Percentiles rank a stretch among this genome's conserved stretches.
Evolutionary conservation across 306 rosid species (phyloP).

Genomic region (Dicorynia guianensis): DNA sequence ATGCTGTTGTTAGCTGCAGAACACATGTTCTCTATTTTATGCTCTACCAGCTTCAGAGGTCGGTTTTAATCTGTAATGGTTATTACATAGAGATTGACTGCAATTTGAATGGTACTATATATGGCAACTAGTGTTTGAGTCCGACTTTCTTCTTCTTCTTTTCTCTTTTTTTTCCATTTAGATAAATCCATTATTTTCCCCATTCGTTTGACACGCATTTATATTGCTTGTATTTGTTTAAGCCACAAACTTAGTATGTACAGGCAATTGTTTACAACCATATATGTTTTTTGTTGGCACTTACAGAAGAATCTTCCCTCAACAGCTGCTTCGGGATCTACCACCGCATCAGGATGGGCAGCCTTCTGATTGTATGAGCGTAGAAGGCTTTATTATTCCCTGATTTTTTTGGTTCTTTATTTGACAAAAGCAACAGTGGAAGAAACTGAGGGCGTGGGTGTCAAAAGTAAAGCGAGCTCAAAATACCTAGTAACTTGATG

Average conservation of each 20-base stretch:
- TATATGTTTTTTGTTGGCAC: not conserved
- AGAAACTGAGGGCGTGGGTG: conserved; percentile 36
- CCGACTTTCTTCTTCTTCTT: not conserved
- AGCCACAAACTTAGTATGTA: not conserved
- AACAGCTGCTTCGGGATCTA: conserved; percentile 65
- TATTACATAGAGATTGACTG: not conserved
- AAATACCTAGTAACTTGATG: conserved; percentile 44
- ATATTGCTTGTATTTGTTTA: not conserved
- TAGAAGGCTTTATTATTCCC: conserved; percentile 50
- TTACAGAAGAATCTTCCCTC: conserved; percentile 88
- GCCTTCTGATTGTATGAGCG: conserved; percentile 81
- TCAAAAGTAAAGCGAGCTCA: conserved; percentile 50
- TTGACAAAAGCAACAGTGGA: conserved; percentile 38
- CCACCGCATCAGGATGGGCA: conserved; percentile 95
- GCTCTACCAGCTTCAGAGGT: not conserved
- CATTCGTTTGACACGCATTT: not conserved
- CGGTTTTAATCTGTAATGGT: not conserved
- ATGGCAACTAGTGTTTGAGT: not conserved
- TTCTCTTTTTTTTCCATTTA: not conserved
- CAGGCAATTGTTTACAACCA: conserved; percentile 8
- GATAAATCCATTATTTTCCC: not conserved
- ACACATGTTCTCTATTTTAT: not conserved
- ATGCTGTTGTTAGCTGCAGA: not conserved
- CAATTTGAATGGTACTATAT: not conserved
- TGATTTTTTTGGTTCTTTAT: conserved; percentile 44